phyloP scores from a whole-genome alignment of 164 flowering plant genomes.

The Umbellularia californica region DNA sequence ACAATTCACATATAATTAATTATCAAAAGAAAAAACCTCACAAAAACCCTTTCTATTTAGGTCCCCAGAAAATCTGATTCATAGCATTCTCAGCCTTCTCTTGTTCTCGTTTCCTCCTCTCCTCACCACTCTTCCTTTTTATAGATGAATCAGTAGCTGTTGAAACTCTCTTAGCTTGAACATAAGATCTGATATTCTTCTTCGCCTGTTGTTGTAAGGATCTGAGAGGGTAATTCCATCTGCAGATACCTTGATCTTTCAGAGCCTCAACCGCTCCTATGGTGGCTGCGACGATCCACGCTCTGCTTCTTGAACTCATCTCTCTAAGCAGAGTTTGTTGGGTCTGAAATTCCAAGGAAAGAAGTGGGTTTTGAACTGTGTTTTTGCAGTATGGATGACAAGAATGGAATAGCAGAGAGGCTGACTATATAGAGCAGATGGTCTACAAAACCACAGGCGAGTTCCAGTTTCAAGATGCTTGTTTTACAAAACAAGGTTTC shows the following conservation, averaged over 20 bases:
- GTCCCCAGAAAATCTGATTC: constrained; percentile 57
- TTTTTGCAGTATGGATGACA: background rate
- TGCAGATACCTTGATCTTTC: constrained; percentile 23
- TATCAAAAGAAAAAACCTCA: too few relatives aligned
- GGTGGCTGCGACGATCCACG: constrained; percentile 22
- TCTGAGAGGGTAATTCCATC: constrained; percentile 21
- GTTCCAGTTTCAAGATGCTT: too few relatives aligned
- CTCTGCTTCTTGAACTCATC: constrained; percentile 19
- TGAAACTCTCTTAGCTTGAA: constrained; percentile 11
- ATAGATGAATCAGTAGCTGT: background rate
- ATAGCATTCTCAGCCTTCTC: constrained; percentile 36
- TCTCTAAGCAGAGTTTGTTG: background rate
- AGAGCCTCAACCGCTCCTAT: constrained; percentile 20
- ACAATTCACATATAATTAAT: too few relatives aligned
- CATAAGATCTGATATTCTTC: constrained; percentile 10
- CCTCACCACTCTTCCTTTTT: background rate
- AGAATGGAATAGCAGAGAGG: background rate
- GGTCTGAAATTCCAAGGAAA: background rate
- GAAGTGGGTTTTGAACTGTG: too few relatives aligned
- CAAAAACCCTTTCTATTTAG: constrained; percentile 17
- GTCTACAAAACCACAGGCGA: too few relatives aligned
- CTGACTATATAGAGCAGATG: background rate
- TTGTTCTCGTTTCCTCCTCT: constrained; percentile 20
- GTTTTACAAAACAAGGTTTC: too few relatives aligned
- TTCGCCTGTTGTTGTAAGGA: constrained; percentile 12